Evolutionary conservation across 345 rosid species (phyloP).

Genomic region (Salix caprea): DNA sequence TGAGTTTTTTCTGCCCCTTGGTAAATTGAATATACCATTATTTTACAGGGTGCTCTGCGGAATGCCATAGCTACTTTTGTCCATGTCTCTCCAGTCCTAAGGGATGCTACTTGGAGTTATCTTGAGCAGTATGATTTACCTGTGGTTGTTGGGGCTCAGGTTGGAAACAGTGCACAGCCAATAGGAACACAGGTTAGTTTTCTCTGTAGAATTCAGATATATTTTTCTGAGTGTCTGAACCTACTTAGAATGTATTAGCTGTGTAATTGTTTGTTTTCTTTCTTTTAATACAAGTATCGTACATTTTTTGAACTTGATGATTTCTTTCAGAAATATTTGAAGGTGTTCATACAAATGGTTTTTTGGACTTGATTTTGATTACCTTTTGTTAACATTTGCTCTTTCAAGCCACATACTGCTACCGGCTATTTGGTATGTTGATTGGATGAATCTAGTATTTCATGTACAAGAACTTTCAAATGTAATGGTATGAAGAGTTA

Average conservation of each 20-base stretch:
- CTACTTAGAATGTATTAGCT: neutral
- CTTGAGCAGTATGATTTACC: conserved; percentile 96
- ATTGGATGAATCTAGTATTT: too few relatives aligned
- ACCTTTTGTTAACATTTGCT: too few relatives aligned
- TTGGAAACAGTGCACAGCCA: conserved; percentile 49
- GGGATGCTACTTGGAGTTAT: conserved; percentile 75
- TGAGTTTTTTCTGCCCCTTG: neutral
- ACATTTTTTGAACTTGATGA: too few relatives aligned
- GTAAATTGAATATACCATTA: conserved; percentile 12
- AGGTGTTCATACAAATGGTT: too few relatives aligned
- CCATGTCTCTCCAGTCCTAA: conserved; percentile 64
- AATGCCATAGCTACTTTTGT: conserved; percentile 72
- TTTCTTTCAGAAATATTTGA: too few relatives aligned
- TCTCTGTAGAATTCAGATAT: neutral
- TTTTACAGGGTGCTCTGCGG: conserved; percentile 81
- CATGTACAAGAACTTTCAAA: too few relatives aligned
- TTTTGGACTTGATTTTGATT: too few relatives aligned
- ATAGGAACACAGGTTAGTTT: conserved; percentile 51
- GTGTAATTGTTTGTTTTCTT: neutral
- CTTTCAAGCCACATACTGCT: too few relatives aligned
- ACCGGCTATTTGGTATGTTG: too few relatives aligned
- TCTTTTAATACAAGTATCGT: neutral
- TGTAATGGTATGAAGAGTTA: too few relatives aligned
- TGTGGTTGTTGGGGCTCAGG: conserved; percentile 65
- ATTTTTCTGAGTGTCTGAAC: neutral